Evolutionary conservation across 2,329 filamentous ascomycete species (phyloP).

Genomic region (Scedosporium minutisporum): DNA sequence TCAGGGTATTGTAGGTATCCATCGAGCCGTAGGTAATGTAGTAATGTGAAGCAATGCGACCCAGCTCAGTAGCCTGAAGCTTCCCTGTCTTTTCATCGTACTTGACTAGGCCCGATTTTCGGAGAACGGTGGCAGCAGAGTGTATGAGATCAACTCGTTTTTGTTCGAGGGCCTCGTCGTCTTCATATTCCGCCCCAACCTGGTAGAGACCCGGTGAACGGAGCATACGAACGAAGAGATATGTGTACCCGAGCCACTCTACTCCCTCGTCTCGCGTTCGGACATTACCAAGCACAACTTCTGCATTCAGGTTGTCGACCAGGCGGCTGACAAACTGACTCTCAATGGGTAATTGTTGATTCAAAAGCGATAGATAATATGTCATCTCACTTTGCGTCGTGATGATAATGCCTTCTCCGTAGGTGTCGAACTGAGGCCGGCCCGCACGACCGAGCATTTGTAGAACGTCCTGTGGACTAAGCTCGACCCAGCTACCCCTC

Average conservation of each 20-base stretch:
- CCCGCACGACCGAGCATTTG: slow-evolving; percentile 98
- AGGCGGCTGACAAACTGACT: slow-evolving; percentile 89
- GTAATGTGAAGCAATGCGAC: slow-evolving; percentile 93
- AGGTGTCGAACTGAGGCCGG: slow-evolving; percentile 92
- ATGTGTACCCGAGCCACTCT: slow-evolving; percentile 98
- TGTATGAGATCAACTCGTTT: slow-evolving; percentile 97
- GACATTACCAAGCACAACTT: slow-evolving; percentile 89
- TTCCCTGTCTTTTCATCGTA: slow-evolving; percentile 91
- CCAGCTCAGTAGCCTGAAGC: slow-evolving; percentile 84
- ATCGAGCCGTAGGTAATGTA: slow-evolving; percentile 96
- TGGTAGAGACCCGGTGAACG: slow-evolving; percentile 91
- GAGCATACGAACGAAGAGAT: slow-evolving; percentile 95
- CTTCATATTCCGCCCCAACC: slow-evolving; percentile 90
- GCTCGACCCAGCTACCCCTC: slow-evolving; percentile 96
- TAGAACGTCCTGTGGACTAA: slow-evolving; percentile 93
- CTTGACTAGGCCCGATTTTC: slow-evolving; percentile 81
- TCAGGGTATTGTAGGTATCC: slow-evolving; percentile 92
- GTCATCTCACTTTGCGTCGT: slow-evolving; percentile 91
- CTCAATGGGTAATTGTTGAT: slow-evolving; percentile 95
- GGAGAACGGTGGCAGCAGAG: slow-evolving; percentile 78
- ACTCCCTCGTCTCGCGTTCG: slow-evolving; percentile 88
- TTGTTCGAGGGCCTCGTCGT: slow-evolving; percentile 84
- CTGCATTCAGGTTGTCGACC: slow-evolving; percentile 92
- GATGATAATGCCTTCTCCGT: slow-evolving; percentile 97
- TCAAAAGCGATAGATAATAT: slow-evolving; percentile 92